These are phyloP conservation scores for Beauveria pseudobassiana DNA, from an alignment of 2,329 filamentous ascomycete genomes.

Conservation along the genomic window DNA sequence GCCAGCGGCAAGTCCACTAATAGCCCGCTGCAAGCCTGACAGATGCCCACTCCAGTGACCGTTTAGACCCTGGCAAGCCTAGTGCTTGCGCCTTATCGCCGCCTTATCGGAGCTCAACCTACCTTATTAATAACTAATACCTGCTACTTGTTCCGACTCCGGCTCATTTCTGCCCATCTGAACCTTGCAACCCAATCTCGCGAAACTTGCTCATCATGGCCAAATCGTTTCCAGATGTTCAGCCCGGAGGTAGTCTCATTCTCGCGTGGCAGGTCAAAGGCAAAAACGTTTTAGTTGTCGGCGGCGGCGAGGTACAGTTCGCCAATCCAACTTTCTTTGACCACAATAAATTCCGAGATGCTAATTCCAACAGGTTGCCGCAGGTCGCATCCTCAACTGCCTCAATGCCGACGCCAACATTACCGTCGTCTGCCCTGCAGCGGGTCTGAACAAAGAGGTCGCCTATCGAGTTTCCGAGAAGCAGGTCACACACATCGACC, in stretches of 20 bases:
- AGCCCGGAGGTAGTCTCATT: constrained; percentile 88
- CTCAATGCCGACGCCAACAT: constrained; percentile 93
- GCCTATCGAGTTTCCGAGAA: constrained; percentile 67
- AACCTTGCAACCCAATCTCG: constrained; percentile 4
- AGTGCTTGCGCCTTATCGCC: constrained; percentile 11
- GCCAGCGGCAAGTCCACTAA: background rate
- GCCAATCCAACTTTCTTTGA: background rate
- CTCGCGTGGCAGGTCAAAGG: constrained; percentile 91
- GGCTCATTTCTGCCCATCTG: constrained; percentile 5
- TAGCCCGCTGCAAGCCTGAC: background rate
- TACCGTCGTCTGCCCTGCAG: constrained; percentile 71
- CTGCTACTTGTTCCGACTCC: background rate
- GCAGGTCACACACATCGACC: constrained; percentile 74
- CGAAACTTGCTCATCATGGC: constrained; percentile 20
- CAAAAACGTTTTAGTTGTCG: constrained; percentile 86
- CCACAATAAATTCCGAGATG: background rate
- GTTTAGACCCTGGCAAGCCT: constrained; percentile 1
- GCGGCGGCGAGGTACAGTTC: constrained; percentile 79
- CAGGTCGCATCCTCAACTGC: constrained; percentile 85
- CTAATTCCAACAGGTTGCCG: constrained; percentile 63
- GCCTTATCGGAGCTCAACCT: constrained; percentile 15
- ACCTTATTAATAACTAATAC: background rate
- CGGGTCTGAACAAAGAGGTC: constrained; percentile 83
- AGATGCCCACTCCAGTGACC: background rate
- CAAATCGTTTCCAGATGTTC: constrained; percentile 64